phyloP scores from a whole-genome alignment of 2,329 filamentous ascomycete species.

The Penicillium griseofulvum region DNA sequence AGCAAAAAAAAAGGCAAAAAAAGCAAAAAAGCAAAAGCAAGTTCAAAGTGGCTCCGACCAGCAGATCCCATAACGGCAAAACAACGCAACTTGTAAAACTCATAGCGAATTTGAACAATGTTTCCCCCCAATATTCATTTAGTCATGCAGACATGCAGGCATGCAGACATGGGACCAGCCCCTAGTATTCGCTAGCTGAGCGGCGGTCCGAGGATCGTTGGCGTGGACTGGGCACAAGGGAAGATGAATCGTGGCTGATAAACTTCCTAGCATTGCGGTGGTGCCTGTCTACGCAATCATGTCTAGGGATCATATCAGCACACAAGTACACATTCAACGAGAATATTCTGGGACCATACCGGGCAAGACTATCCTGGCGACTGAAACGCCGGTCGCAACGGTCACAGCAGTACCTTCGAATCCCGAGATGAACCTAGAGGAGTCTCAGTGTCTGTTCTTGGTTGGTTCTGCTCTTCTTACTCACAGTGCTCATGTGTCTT shows the following conservation, averaged over 20 bases:
- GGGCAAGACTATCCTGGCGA: constrained; percentile 14
- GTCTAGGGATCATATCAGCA: constrained; percentile 1
- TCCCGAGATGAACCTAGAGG: constrained; percentile 3
- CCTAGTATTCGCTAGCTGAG: not conserved
- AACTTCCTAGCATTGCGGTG: not conserved
- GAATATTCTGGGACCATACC: constrained; percentile 5
- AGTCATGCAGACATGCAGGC: not conserved
- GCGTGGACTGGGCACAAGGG: not conserved
- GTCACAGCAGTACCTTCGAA: constrained; percentile 12
- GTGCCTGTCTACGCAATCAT: not conserved
- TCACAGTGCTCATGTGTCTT: constrained; percentile 54
- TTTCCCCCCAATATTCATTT: not conserved
- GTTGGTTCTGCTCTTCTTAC: constrained; percentile 35
- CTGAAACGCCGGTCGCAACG: constrained; percentile 15
- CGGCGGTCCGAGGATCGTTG: not conserved
- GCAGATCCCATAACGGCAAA: not conserved
- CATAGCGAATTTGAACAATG: not conserved
- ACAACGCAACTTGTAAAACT: not conserved
- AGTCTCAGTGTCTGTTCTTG: not conserved
- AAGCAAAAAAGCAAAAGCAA: not conserved
- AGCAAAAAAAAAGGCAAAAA: no score
- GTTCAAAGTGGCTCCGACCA: not conserved
- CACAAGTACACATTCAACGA: not conserved
- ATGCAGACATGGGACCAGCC: not conserved
- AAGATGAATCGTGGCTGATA: not conserved